Conservation (phyloP, 2,329 filamentous ascomycete species). For the Arthrobotrys iridis region DNA sequence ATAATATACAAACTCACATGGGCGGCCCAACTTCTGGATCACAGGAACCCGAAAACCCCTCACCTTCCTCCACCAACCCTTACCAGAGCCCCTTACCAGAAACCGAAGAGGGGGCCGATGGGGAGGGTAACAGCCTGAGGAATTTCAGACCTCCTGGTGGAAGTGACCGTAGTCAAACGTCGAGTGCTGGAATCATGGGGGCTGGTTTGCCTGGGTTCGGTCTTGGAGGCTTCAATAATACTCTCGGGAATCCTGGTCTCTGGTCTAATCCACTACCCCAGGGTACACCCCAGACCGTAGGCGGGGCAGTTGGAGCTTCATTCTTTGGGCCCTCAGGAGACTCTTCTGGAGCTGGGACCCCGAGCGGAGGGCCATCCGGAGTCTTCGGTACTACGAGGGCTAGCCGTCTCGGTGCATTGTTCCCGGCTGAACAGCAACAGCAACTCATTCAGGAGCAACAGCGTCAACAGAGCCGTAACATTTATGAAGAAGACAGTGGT, state of each 20-base stretch:
- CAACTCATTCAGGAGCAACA: slow-evolving; percentile 59
- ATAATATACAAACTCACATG: slow-evolving; percentile 66
- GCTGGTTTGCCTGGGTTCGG: slow-evolving; percentile 71
- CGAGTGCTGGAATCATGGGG: slow-evolving; percentile 72
- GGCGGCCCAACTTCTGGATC: slow-evolving; percentile 58
- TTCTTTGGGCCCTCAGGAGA: slow-evolving; percentile 52
- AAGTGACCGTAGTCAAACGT: slow-evolving; percentile 91
- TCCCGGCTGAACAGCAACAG: slow-evolving; percentile 85
- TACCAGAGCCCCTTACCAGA: slow-evolving; percentile 90
- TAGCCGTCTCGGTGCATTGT: slow-evolving; percentile 86
- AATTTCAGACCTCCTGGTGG: slow-evolving; percentile 69
- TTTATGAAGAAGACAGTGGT: slow-evolving; percentile 69
- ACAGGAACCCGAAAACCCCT: slow-evolving; percentile 75
- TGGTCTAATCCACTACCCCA: slow-evolving; percentile 70
- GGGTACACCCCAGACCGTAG: slow-evolving; percentile 67
- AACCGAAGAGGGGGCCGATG: slow-evolving; percentile 71
- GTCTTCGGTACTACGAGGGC: slow-evolving; percentile 74
- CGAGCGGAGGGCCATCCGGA: slow-evolving; percentile 65
- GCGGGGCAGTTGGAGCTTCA: slow-evolving; percentile 64
- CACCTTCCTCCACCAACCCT: slow-evolving; percentile 94
- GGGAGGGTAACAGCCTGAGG: slow-evolving; percentile 66
- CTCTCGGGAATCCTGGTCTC: slow-evolving; percentile 72
- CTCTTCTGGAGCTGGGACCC: slow-evolving; percentile 75
- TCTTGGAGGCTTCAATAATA: slow-evolving; percentile 68
- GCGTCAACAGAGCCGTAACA: slow-evolving; percentile 40